Evolutionary conservation across 129 eudicot species (phyloP), one percentile per base, ranked within the genome.

Genomic region (Artemisia argyi): DNA sequence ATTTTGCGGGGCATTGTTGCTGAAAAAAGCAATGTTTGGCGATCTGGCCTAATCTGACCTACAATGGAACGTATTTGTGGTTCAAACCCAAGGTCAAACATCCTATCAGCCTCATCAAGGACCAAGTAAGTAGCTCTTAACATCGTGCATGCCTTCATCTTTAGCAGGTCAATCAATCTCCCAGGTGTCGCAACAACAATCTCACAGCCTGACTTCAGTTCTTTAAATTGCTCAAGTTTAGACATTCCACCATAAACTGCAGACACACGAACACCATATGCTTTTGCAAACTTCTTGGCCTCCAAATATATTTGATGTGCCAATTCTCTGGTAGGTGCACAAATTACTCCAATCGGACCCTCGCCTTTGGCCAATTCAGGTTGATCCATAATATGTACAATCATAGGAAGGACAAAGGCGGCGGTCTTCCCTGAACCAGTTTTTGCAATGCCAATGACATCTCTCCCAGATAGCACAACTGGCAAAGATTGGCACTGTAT

Each of bases 241-340:
- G 99, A 94, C 99, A 94, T 94, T 49, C 99, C 99, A 79, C 99
- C 99, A 85, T 90, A 90, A 68, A 90, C 99, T 66, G 99, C 99
- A 78, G 88, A 83, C 13, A 91, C 99, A 71, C 97, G 96, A 57
- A 94, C 67, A 50, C 88, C 89, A 71, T 88, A 60, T n/a, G 80
- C 86, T 81, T 94, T 94, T 62, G 99, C 85, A 74, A 95, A 95
- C 73, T 95, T 95, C 88, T 86, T 91, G 64, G 95, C 91, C 84
- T 95, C 99, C 74, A 88, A 69, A 72, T 79, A 90, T 76, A 95
- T 95, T 78, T 95, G 99, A 82, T 95, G 97, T 11, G 99, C 99
- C 56, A 95, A 73, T 79, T 95, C 99, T 78, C 97, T 83, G 63
- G 99, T 95, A 24, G 99, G 99, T 50, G 99, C 99, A 71, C 97